Percentiles rank a stretch among this genome's conserved stretches.
phyloP scores from a whole-genome alignment of 2,329 filamentous ascomycete species.

The Botrytis paeoniae region DNA sequence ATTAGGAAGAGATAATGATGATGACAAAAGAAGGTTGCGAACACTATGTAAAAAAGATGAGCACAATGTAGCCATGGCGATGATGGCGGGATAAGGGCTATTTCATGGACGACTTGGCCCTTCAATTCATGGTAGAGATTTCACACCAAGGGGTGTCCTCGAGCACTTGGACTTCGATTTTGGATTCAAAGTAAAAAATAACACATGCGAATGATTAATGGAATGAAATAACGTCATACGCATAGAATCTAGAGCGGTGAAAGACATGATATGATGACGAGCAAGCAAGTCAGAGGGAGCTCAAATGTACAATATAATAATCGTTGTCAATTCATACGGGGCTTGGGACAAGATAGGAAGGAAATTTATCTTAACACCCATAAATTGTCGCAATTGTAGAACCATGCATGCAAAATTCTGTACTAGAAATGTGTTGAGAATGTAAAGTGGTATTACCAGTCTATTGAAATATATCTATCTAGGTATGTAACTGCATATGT shows the following conservation, averaged over 20 bases:
- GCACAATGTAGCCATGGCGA: background rate
- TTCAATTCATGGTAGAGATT: background rate
- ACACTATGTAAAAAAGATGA: background rate
- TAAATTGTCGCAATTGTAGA: background rate
- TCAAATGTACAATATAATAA: background rate
- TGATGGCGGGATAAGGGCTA: background rate
- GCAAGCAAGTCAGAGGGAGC: background rate
- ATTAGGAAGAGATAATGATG: background rate
- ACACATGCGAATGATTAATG: conserved; percentile 6
- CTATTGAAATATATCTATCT: conserved; percentile 10
- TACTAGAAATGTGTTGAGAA: background rate
- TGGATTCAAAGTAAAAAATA: background rate
- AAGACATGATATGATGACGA: background rate
- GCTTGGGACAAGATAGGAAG: too few relatives aligned
- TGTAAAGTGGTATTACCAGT: conserved; percentile 4
- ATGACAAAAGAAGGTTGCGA: background rate
- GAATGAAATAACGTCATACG: background rate
- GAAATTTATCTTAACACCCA: background rate
- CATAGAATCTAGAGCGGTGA: background rate
- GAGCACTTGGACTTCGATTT: background rate
- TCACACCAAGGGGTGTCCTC: background rate
- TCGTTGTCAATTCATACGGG: background rate
- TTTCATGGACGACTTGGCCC: background rate
- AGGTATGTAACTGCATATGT: background rate
- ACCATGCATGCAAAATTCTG: background rate